Evolutionary conservation across 495 filamentous ascomycete species (phyloP).

Genomic region (Lepidopterella palustris): DNA sequence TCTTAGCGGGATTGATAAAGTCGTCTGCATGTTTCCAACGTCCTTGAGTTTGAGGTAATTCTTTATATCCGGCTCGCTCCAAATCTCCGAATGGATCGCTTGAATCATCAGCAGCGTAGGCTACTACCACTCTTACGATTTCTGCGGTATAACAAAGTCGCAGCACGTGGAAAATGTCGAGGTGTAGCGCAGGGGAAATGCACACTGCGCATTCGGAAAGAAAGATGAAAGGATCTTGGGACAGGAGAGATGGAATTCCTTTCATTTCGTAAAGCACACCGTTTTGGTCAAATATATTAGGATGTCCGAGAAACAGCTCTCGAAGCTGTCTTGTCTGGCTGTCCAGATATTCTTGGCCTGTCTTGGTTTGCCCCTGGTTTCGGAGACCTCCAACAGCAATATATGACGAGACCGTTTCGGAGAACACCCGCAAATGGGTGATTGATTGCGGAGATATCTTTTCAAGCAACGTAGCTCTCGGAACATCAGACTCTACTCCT

Average conservation of each 20-base stretch:
- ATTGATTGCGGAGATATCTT: conserved; percentile 74
- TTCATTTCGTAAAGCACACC: conserved; percentile 42
- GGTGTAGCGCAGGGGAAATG: conserved; percentile 60
- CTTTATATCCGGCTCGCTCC: background rate
- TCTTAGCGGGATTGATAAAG: background rate
- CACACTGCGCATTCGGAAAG: conserved; percentile 66
- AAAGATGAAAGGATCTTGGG: conserved; percentile 79
- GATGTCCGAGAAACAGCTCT: conserved; percentile 59
- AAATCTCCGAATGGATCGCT: background rate
- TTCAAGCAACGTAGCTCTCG: conserved; percentile 64
- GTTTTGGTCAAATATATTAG: conserved; percentile 21
- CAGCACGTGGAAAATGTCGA: conserved; percentile 76
- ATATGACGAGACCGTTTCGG: conserved; percentile 82
- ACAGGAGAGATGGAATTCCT: conserved; percentile 60
- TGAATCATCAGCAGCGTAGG: conserved; percentile 19
- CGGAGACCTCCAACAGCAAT: conserved; percentile 67
- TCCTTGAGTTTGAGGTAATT: background rate
- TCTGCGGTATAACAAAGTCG: conserved; percentile 89
- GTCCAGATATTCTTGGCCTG: conserved; percentile 60
- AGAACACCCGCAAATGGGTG: conserved; percentile 82
- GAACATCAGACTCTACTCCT: conserved; percentile 69
- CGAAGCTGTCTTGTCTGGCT: conserved; percentile 67
- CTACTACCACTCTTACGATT: conserved; percentile 68
- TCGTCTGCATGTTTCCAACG: background rate
- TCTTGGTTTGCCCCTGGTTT: conserved; percentile 50